phyloP scores from a whole-genome alignment of 305 asterid genomes.

The Ruellia speciosa region DNA sequence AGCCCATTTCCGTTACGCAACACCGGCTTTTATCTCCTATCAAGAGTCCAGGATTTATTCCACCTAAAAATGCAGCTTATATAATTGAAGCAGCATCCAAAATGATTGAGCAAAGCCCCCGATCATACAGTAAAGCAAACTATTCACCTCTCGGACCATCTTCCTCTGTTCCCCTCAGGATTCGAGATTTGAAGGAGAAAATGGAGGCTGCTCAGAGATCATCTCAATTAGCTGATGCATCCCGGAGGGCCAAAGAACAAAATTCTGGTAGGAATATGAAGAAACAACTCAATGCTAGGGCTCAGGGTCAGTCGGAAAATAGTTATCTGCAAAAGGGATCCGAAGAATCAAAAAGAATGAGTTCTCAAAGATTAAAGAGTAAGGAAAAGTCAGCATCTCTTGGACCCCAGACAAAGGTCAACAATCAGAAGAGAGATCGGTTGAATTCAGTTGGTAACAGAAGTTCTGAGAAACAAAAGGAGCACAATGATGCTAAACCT shows the following conservation, averaged over 20 bases:
- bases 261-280: conserved; percentile 32
- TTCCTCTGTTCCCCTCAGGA: conserved; percentile 61
- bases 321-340: conserved; percentile 33
- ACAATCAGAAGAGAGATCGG: conserved; percentile 50
- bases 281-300: conserved; percentile 41
- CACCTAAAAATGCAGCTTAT: conserved; percentile 79
- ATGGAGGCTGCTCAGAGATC: conserved; percentile 64
- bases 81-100: conserved; percentile 82
- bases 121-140: conserved; percentile 43
- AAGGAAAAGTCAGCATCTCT: conserved; percentile 54
- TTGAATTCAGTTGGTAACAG: conserved; percentile 29
- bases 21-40: conserved; percentile 80
- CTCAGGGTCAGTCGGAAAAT: conserved; percentile 38
- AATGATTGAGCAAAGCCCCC: conserved; percentile 86
- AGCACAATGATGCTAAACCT: conserved; percentile 31
- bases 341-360: conserved; percentile 42
- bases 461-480: conserved; percentile 49
- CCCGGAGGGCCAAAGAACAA: conserved; percentile 43
- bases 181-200: conserved; percentile 58
- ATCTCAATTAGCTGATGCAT: conserved; percentile 33
- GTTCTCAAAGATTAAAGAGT: conserved; percentile 43
- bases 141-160: conserved; percentile 47
- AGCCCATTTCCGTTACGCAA: conserved; percentile 63
- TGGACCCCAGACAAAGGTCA: conserved; percentile 51
- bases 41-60: conserved; percentile 86